These are phyloP conservation scores for Somion occarium DNA, from an alignment of 1,284 basidiomycete species.

Conservation along the genomic window DNA sequence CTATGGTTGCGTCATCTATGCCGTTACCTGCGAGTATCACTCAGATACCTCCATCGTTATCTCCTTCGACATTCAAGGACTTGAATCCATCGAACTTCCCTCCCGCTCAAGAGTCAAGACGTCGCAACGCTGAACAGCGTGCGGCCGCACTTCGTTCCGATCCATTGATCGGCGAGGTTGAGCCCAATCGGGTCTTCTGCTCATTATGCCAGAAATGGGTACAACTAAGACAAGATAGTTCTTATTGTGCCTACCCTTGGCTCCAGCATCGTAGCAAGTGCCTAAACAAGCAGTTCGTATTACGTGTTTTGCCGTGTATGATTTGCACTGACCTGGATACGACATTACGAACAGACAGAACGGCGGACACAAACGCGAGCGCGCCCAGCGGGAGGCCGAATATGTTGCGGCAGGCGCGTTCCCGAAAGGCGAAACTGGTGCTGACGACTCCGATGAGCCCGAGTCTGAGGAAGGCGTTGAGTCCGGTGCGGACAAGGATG, in stretches of 20 bases:
- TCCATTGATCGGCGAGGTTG: constrained; percentile 56
- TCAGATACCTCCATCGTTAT: constrained; percentile 16
- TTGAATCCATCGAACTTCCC: constrained; percentile 43
- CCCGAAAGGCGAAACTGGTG: constrained; percentile 16
- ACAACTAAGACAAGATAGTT: constrained; percentile 65
- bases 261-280: constrained; percentile 71
- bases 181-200: constrained; percentile 72
- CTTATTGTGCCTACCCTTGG: constrained; percentile 76
- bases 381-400: constrained; percentile 30
- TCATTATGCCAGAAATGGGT: constrained; percentile 74
- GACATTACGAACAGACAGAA: constrained; percentile 5
- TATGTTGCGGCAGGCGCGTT: constrained; percentile 25
- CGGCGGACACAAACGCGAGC: constrained; percentile 41
- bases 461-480: constrained; percentile 24
- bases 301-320: background rate
- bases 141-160: constrained; percentile 63
- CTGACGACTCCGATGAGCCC: constrained; percentile 18
- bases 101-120: constrained; percentile 55
- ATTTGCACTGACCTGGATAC: background rate
- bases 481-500: constrained; percentile 18
- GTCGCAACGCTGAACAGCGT: constrained; percentile 70
- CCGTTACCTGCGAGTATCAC: constrained; percentile 19
- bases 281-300: constrained; percentile 56
- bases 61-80: constrained; percentile 41
- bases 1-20: constrained; percentile 27